Base-by-base conservation (phyloP, 2,329 filamentous ascomycete genomes). In the Alternaria longipes region DNA sequence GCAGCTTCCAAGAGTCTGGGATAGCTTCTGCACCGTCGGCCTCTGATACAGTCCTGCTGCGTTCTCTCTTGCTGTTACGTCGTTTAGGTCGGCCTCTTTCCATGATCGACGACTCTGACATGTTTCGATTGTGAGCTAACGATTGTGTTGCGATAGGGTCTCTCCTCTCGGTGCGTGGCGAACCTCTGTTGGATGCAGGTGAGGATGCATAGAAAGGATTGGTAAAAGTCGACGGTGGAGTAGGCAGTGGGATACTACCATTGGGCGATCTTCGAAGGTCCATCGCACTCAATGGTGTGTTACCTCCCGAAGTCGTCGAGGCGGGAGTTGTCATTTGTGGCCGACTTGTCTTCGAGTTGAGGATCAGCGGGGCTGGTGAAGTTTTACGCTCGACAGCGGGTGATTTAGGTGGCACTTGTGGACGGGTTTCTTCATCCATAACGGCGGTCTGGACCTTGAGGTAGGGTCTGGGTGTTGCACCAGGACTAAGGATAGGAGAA, bases 91-190 rank as follows among this genome's bases (percentile, higher is more conserved):
- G 69, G 26, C 78, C 78, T 50, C 78, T 72, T 47, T 79, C 78
- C 67, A 79, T 77, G 47, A 79, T 71, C 3, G 76, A 79, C 9
- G 74, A 76, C 28, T 79, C 78, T 12, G 78, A 80, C 64, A 73
- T 71, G 54, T 78, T 79, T 32, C 77, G 71, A 56, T 64, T 72
- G 62, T 79, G 77, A 24, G 66, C 66, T 4, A 59, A 44, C 9
- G 32, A 26, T 22, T 67, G 65, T 20, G 65, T 49, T n/a, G 63
- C 55, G 18, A 75, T 60, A 8, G 75, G 74, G 38, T 78, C 75
- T 52, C 71, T 71, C 60, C 66, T 73, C 62, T 78, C 74, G 2
- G 71, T 59, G 53, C 71, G 71, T 22, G 76, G 76, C 18, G 76
- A 79, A 14, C 56, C 67, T 46, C 76, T 71, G 41, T 63, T 68